phyloP scores from a whole-genome alignment of 208 protist species.

The Crithidia thermophila region DNA sequence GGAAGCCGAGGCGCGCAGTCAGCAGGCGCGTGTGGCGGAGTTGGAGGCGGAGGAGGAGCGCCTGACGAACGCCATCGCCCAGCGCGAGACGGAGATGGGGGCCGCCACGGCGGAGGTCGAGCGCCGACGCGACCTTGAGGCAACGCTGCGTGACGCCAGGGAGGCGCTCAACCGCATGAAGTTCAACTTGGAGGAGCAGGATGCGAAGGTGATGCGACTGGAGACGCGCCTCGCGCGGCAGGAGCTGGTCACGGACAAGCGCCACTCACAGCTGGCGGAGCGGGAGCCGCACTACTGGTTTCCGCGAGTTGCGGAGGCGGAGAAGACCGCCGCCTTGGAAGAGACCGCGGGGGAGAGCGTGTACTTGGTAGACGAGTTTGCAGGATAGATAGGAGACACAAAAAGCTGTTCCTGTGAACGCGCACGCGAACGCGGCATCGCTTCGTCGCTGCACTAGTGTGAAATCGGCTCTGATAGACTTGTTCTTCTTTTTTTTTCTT shows the following conservation, averaged over 20 bases:
- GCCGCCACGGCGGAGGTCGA: slow-evolving; percentile 49
- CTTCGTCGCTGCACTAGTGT: too few species aligned
- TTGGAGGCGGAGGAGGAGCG: slow-evolving; percentile 70
- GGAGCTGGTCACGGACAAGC: slow-evolving; percentile 66
- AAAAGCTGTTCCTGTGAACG: too few species aligned
- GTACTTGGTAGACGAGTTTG: slow-evolving; percentile 73
- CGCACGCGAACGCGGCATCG: too few species aligned
- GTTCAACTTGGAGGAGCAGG: slow-evolving; percentile 74
- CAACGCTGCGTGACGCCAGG: slow-evolving; percentile 38
- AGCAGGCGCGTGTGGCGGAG: slow-evolving; percentile 50
- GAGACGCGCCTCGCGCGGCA: slow-evolving; percentile 63
- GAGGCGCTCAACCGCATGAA: slow-evolving; percentile 62
- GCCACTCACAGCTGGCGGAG: slow-evolving; percentile 60
- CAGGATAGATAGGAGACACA: neutral
- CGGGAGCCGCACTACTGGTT: slow-evolving; percentile 55
- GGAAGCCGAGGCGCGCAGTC: slow-evolving; percentile 50
- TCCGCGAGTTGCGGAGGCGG: slow-evolving; percentile 49
- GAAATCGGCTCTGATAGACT: neutral
- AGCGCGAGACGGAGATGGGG: slow-evolving; percentile 42
- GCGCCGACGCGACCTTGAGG: slow-evolving; percentile 48
- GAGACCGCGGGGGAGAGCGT: slow-evolving; percentile 83
- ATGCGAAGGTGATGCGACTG: slow-evolving; percentile 68
- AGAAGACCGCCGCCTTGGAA: slow-evolving; percentile 44
- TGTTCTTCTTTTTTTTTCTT: neutral
- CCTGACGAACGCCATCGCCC: slow-evolving; percentile 36